phyloP scores from a whole-genome alignment of 2,329 filamentous ascomycete genomes.

The Cercospora nicotianae region DNA sequence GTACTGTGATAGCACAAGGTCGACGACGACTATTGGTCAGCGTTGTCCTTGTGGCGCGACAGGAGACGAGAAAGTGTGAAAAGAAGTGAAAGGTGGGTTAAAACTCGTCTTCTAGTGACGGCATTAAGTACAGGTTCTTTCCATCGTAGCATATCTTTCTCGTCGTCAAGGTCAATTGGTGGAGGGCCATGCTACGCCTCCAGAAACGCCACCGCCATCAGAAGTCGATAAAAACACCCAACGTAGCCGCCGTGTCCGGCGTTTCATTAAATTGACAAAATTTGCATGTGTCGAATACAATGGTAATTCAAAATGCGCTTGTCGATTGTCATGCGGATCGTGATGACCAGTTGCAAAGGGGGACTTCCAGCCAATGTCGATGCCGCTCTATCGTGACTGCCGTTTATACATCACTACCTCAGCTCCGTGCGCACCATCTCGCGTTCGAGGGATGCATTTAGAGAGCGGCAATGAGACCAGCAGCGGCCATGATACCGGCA shows the following conservation, averaged over 20 bases:
- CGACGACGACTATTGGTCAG: neutral
- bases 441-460: slow-evolving; percentile 14
- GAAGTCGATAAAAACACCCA: slow-evolving; percentile 16
- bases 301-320: slow-evolving; percentile 12
- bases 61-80: neutral
- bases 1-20: neutral
- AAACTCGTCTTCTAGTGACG: slow-evolving; percentile 20
- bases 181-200: slow-evolving; percentile 5
- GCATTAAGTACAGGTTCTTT: slow-evolving; percentile 16
- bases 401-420: slow-evolving; percentile 1
- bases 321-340: slow-evolving; percentile 9
- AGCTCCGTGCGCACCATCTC: neutral
- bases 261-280: slow-evolving; percentile 9
- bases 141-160: slow-evolving; percentile 11
- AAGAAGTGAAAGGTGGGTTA: slow-evolving; percentile 17
- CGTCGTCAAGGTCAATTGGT: neutral
- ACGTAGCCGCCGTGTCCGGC: slow-evolving; percentile 1
- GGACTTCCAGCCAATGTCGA: neutral
- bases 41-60: neutral
- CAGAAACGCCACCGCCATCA: slow-evolving; percentile 12
- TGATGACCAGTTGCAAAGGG: neutral
- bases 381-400: slow-evolving; percentile 10
- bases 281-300: slow-evolving; percentile 13
- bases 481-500: slow-evolving; percentile 26
- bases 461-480: slow-evolving; percentile 29